Evolutionary conservation across 192 early-diverging fungal species (phyloP).

Genomic region (Kickxella alabastrina): DNA sequence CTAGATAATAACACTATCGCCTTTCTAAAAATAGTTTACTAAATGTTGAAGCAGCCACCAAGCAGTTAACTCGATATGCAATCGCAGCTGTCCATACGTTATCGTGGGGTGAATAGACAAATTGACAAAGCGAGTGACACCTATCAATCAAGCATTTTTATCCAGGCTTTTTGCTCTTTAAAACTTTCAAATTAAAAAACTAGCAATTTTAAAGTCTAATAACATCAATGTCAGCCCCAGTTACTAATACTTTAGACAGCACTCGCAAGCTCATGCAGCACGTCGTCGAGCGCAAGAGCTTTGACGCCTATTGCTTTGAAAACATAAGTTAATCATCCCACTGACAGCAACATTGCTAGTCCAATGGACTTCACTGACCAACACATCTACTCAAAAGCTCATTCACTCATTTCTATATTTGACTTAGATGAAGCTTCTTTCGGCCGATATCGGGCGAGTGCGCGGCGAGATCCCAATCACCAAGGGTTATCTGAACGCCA

Average conservation of each 20-base stretch:
- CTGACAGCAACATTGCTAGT: background rate
- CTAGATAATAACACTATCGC: too few species aligned
- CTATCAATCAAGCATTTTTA: too few species aligned
- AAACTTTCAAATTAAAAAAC: background rate
- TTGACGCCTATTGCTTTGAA: conserved; percentile 32
- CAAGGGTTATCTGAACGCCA: conserved; percentile 26
- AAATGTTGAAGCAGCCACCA: too few species aligned
- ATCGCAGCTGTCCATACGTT: too few species aligned
- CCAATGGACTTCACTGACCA: background rate
- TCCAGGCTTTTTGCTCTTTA: background rate
- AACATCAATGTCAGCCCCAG: background rate
- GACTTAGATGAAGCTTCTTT: conserved; percentile 28
- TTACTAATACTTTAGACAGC: conserved; percentile 2
- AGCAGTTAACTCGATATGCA: too few species aligned
- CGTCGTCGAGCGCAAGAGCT: conserved; percentile 12
- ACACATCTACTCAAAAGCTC: background rate
- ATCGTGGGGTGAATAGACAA: too few species aligned
- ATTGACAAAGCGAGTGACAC: too few species aligned
- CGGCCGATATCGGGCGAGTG: conserved; percentile 35
- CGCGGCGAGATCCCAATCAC: conserved; percentile 26
- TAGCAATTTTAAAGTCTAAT: conserved; percentile 14
- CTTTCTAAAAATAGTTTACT: too few species aligned
- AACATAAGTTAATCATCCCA: conserved; percentile 5
- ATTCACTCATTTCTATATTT: background rate
- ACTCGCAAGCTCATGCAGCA: conserved; percentile 11